Conservation (phyloP, 345 rosid species). For the Sapria himalayana region DNA sequence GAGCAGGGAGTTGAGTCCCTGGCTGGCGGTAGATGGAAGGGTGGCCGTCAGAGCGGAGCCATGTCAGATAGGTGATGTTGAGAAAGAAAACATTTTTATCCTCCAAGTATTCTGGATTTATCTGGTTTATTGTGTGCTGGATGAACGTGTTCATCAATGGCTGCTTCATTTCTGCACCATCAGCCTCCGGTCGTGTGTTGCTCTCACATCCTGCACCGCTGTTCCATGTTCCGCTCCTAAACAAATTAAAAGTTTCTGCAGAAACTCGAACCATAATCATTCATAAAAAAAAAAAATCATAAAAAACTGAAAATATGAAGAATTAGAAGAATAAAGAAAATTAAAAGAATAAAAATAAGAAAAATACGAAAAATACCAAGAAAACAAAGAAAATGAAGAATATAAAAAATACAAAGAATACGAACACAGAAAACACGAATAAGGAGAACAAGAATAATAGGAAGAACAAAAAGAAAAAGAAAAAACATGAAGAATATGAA, state of each 20-base stretch:
- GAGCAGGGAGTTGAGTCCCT: slow-evolving; percentile 34
- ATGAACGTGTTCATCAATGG: slow-evolving; percentile 3
- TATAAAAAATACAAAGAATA: too few relatives aligned
- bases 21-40: slow-evolving; percentile 60
- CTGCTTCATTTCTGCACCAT: background rate
- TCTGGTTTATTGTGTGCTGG: background rate
- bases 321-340: background rate
- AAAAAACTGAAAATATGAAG: background rate
- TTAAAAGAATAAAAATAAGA: too few relatives aligned
- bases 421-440: too few relatives aligned
- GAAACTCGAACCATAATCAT: background rate
- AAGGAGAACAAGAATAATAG: too few relatives aligned
- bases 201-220: background rate
- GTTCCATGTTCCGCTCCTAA: slow-evolving; percentile 8
- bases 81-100: background rate
- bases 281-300: background rate
- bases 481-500: too few relatives aligned
- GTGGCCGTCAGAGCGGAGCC: slow-evolving; percentile 19
- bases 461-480: too few relatives aligned
- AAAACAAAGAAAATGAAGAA: too few relatives aligned
- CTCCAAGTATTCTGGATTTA: slow-evolving; percentile 2
- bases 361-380: too few relatives aligned
- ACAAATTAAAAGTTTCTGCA: background rate
- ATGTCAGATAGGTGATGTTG: slow-evolving; percentile 5
- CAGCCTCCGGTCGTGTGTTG: background rate